Conservation (phyloP, 75 land plant species). For the Chamaecyparis obtusa region DNA sequence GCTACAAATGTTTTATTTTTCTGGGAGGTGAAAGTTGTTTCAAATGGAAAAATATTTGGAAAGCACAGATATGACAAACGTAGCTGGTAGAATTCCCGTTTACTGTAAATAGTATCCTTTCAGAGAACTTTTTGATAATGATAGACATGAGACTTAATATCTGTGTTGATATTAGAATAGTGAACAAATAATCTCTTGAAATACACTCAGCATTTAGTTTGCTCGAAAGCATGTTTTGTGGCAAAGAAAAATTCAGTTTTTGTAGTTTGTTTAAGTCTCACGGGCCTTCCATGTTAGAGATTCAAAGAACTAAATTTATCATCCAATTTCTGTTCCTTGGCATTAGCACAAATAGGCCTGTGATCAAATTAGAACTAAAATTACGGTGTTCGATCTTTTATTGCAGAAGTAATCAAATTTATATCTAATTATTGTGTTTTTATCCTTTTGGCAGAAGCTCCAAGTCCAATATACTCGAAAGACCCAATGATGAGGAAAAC, state of each 20-base stretch:
- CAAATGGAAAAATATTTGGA: background rate
- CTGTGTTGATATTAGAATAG: background rate
- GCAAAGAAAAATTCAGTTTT: background rate
- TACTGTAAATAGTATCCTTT: background rate
- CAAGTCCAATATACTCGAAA: constrained; percentile 25
- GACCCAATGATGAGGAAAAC: constrained; percentile 21
- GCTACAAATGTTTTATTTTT: background rate
- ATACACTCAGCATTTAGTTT: background rate
- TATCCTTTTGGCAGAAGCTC: constrained; percentile 25
- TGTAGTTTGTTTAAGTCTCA: background rate
- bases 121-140: background rate
- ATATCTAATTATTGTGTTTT: background rate
- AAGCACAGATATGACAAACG: background rate
- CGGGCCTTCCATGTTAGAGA: background rate
- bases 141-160: background rate
- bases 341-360: background rate
- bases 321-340: background rate
- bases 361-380: background rate
- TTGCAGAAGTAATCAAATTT: background rate
- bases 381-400: background rate
- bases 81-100: background rate
- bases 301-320: background rate
- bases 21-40: background rate
- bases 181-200: background rate
- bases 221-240: background rate